Conservation (phyloP, 2,329 filamentous ascomycete species). For the Microcyclosporella mali region DNA sequence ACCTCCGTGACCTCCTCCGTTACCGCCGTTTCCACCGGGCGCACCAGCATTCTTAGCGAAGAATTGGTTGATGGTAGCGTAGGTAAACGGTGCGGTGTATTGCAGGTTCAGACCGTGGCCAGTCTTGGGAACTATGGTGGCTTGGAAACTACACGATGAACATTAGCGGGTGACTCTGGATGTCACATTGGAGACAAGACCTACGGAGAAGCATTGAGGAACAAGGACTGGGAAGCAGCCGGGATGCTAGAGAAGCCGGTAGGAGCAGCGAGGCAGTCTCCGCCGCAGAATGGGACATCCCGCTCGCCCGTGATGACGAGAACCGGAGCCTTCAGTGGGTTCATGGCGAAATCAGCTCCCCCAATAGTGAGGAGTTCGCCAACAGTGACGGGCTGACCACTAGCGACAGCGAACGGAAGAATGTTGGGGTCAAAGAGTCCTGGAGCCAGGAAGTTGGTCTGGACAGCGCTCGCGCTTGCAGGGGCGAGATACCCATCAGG, state of each 20-base stretch:
- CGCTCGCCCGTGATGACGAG: conserved; percentile 56
- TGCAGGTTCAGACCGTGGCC: conserved; percentile 32
- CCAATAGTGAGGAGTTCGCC: conserved; percentile 55
- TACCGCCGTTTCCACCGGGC: neutral
- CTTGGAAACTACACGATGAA: conserved; percentile 38
- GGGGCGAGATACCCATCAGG: conserved; percentile 50
- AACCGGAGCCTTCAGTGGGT: conserved; percentile 49
- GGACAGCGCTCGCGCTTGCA: conserved; percentile 43
- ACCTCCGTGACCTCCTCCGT: too few relatives aligned
- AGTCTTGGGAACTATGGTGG: conserved; percentile 49
- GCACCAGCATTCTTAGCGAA: conserved; percentile 22
- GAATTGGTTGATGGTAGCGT: conserved; percentile 26
- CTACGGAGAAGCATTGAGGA: conserved; percentile 36
- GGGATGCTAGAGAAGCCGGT: conserved; percentile 43
- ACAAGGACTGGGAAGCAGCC: conserved; percentile 36
- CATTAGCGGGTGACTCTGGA: too few relatives aligned
- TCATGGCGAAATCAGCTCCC: conserved; percentile 32
- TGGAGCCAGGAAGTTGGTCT: conserved; percentile 46
- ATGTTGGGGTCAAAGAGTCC: conserved; percentile 34
- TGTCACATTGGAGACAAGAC: too few relatives aligned
- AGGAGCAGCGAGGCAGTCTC: conserved; percentile 46
- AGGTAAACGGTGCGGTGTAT: conserved; percentile 28
- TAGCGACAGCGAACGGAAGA: conserved; percentile 41
- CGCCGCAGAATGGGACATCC: conserved; percentile 51
- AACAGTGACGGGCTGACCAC: conserved; percentile 51